Evolutionary conservation across 805 yeast genomes (phyloP).

Genomic region (Citeromyces matritensis): DNA sequence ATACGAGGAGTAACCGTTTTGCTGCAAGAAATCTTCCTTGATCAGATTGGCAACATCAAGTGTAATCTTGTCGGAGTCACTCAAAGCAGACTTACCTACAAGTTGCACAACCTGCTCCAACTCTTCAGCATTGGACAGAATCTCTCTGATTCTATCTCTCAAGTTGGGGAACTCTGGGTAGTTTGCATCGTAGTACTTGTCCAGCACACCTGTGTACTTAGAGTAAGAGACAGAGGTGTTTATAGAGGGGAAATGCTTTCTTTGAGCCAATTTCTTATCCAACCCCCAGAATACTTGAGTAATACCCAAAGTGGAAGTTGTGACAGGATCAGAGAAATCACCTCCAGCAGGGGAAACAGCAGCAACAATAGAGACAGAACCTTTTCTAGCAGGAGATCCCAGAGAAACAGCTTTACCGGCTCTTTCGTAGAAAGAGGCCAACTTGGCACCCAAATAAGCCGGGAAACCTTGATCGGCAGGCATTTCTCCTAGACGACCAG

Average conservation of each 20-base stretch:
- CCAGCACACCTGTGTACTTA: conserved; percentile 80
- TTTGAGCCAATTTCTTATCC: conserved; percentile 97
- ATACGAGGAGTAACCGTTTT: conserved; percentile 95
- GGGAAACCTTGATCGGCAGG: conserved; percentile 99
- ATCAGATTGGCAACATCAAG: conserved; percentile 83
- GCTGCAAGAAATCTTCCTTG: conserved; percentile 97
- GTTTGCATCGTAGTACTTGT: conserved; percentile 70
- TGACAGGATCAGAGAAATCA: conserved; percentile 99
- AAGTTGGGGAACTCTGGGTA: conserved; percentile 85
- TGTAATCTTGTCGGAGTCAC: conserved; percentile 93
- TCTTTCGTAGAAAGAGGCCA: conserved; percentile 98
- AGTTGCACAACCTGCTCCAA: conserved; percentile 97
- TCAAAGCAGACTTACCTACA: conserved; percentile 95
- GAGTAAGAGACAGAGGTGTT: conserved; percentile 95
- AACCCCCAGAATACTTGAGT: conserved; percentile 99
- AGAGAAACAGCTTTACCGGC: conserved; percentile 94
- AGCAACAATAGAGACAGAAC: conserved; percentile 98
- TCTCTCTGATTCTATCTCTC: conserved; percentile 89
- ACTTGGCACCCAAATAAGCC: conserved; percentile 96
- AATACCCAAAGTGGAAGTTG: conserved; percentile 95
- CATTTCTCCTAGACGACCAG: conserved; percentile 99
- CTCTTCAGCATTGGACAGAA: conserved; percentile 93
- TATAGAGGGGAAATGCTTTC: conserved; percentile 99
- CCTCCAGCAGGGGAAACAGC: conserved; percentile 99
- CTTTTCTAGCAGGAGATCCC: conserved; percentile 93